Evolutionary conservation across 192 early-diverging fungal genomes (phyloP).

Genomic region (Backusella australiensis): DNA sequence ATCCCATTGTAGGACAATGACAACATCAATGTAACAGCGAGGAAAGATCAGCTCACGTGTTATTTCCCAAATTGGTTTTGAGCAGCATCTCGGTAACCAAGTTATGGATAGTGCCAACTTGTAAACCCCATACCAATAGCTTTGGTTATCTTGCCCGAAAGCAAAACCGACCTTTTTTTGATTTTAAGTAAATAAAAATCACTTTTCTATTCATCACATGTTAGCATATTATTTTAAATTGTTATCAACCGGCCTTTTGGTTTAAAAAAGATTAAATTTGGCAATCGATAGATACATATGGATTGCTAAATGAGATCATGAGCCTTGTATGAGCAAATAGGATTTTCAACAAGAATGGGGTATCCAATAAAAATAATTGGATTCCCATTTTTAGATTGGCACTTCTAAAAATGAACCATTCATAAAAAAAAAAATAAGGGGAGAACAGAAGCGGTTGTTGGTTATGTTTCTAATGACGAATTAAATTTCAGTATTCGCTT

Average conservation of each 20-base stretch:
- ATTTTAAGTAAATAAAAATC: not conserved
- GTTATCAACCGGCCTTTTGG: not conserved
- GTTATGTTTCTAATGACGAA: slow-evolving; percentile 2
- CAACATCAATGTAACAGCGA: not conserved
- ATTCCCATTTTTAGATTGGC: slow-evolving; percentile 1
- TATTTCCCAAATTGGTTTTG: not conserved
- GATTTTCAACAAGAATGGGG: not conserved
- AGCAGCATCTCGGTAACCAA: not conserved
- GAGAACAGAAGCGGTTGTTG: not conserved
- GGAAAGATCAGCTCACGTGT: not conserved
- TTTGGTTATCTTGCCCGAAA: slow-evolving; percentile 7
- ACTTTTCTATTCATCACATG: not conserved
- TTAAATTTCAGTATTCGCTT: slow-evolving; percentile 4
- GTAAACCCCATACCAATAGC: not conserved
- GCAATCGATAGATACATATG: not conserved
- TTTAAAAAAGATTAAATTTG: slow-evolving; percentile 3
- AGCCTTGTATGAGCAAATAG: not conserved
- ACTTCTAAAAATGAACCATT: slow-evolving; percentile 2
- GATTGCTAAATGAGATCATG: not conserved
- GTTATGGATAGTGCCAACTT: not conserved
- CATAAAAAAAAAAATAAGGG: not conserved
- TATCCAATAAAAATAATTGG: not conserved
- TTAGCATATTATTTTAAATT: not conserved
- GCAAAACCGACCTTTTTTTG: not conserved
- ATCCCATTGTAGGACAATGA: not conserved